phyloP scores from a whole-genome alignment of 2,329 filamentous ascomycete species.

The Sclerotinia spermophila region DNA sequence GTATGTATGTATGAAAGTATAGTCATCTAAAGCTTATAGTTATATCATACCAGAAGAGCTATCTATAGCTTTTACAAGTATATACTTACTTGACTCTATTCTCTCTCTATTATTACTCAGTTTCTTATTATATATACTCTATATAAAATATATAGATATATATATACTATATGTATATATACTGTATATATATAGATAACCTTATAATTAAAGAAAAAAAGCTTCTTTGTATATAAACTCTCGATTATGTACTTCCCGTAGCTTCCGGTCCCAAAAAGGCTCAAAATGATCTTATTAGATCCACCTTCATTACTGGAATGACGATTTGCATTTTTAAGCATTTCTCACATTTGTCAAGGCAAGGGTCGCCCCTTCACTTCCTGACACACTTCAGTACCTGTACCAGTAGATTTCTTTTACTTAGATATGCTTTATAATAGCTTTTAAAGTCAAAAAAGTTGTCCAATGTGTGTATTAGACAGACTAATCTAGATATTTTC shows the following conservation, averaged over 20 bases:
- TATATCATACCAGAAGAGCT: not conserved
- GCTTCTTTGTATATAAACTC: not conserved
- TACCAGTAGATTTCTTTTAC: not conserved
- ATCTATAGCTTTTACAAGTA: not conserved
- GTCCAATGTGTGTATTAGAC: not conserved
- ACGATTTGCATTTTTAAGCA: conserved; percentile 2
- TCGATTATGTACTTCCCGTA: not conserved
- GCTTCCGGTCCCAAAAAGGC: not conserved
- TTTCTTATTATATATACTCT: not conserved
- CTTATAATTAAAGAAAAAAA: not conserved
- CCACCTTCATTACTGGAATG: conserved; percentile 4
- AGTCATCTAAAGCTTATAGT: not conserved
- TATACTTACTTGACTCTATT: not conserved
- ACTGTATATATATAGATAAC: not conserved
- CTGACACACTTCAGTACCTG: not conserved
- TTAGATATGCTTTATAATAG: too few relatives aligned
- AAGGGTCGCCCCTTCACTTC: not conserved
- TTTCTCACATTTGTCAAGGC: not conserved
- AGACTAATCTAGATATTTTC: not conserved
- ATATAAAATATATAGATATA: not conserved
- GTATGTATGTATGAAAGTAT: too few relatives aligned
- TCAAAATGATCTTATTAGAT: not conserved
- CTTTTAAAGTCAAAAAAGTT: not conserved
- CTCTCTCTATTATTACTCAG: not conserved
- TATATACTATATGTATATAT: too few relatives aligned